Evolutionary conservation across 805 yeast species (phyloP), one percentile per base, ranked within the genome.

Genomic region (Ogataea polymorpha): DNA sequence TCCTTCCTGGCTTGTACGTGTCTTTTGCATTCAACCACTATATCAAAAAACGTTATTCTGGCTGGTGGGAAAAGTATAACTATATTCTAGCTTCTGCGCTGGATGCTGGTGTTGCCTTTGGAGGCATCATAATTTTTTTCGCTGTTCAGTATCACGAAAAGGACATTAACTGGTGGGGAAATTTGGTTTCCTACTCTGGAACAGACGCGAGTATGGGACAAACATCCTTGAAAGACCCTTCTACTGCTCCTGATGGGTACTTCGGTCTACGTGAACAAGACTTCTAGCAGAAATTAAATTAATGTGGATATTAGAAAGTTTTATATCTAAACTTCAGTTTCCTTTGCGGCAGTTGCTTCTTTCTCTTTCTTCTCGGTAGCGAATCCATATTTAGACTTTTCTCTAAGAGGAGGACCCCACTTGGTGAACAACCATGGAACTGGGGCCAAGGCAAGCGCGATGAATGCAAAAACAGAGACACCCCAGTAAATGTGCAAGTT

Each of bases 401-500:
- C 53, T 70, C 95, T 79, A 43, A 86, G 59, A 17, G 39, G 43
- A 8, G 77, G 70, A 17, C 91, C 93, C 62, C 70, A 77, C 26
- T 60, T 67, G 42, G 70, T 75, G 56, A 84, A 82, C 8, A 79
- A 56, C 79, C 86, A 84, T 10, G 91, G 91, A 37, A 82, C 81
- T 11, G 91, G 90, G 15, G 80, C 67, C 78, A 84, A 67, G 0
- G 79, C 83, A 23, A 88, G 61, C 7, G 87, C 72, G 56, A 84
- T 73, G 51, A 83, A 79, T 0, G 68, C 81, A 62, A 83, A 77
- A 6, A 82, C 51, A 0, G 88, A 75, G 23, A 83, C 68, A 9
- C 95, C 96, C 95, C 95, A 87, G 53, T 77, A 85, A 50, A 81
- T 76, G 28, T 79, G 79, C 55, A 89, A 67, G 32, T 72, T 79